Conservation (phyloP, 768 basidiomycete species). For the Agrocybe chaxingu region DNA sequence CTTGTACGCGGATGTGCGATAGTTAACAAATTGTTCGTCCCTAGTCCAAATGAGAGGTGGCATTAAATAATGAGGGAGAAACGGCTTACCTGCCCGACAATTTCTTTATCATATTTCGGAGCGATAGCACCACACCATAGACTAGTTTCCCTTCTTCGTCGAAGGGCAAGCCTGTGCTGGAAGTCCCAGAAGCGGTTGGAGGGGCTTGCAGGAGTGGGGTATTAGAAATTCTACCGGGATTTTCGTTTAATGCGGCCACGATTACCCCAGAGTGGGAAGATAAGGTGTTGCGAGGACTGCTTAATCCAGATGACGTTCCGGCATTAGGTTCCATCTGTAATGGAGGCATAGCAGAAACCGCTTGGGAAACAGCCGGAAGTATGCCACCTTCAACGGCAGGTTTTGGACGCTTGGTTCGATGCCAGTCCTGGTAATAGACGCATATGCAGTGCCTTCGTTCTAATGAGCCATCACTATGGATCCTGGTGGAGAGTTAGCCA, state of each 20-base stretch:
- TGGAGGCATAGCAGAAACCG: conserved; percentile 41
- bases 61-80: not conserved
- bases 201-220: conserved; percentile 35
- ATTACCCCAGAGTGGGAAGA: conserved; percentile 55
- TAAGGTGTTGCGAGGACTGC: conserved; percentile 66
- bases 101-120: conserved; percentile 95
- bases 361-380: conserved; percentile 76
- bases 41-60: conserved; percentile 33
- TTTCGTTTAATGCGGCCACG: conserved; percentile 60
- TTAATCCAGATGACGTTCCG: conserved; percentile 35
- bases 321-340: conserved; percentile 27
- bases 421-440: conserved; percentile 96
- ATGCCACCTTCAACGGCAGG: conserved; percentile 71
- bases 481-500: conserved; percentile 15
- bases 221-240: conserved; percentile 26
- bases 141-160: conserved; percentile 98
- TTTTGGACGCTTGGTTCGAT: conserved; percentile 72
- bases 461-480: not conserved
- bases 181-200: conserved; percentile 25
- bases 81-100: conserved; percentile 73
- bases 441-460: conserved; percentile 77
- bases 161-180: conserved; percentile 71
- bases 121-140: conserved; percentile 89
- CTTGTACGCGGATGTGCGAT: conserved; percentile 89
- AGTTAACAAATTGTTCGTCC: conserved; percentile 89